Base-by-base conservation (phyloP, 2,329 filamentous ascomycete species). In the Fusarium lateritium region DNA sequence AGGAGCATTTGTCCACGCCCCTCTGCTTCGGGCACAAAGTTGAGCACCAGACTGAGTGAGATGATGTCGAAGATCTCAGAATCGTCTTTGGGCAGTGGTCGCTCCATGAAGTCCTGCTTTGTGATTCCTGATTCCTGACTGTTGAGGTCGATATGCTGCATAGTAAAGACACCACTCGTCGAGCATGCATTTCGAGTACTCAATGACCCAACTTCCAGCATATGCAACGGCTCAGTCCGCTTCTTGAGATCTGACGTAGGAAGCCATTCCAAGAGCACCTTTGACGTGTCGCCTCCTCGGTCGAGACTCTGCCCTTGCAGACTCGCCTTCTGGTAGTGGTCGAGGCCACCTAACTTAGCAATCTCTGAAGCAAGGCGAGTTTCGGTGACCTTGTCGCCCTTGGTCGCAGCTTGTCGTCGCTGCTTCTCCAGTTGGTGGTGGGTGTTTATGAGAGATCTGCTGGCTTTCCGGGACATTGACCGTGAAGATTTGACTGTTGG, bases 101-200 rank as follows among this genome's bases (percentile, higher is more conserved):
- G 86, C 71, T 93, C 82, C 94, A 99, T 97, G 76, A 99, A 98
- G 78, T 99, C 94, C 77, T 98, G 94, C 78, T 97, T 89, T 59
- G 90, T 77, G 70, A 99, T 99, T 1, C 89, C 90, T 2, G 91
- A 84, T 46, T 90, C 91, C 76, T 97, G 94, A 62, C 94, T 96
- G 79, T 97, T 92, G 57, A 99, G 82, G 76, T 99, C 96, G 77
- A 99, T 98, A 68, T 94, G 88, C 65, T 90, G 87, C 73, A 97
- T 89, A 36, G 92, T 84, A 73, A 98, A 92, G 43, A 87, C 77
- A 8, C 84, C 84, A 65, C 91, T 92, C 63, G 84, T 88, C 1
- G 94, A 95, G 79, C 94, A 97, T 15, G 91, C 92, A 78, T 99
- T 99, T 39, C 87, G 86, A 4, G 90, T 92, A 71, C 93, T 97